These are phyloP conservation scores for Neodidymelliopsis sp. DNA, from an alignment of 2,329 filamentous ascomycete genomes.

Conservation along the genomic window DNA sequence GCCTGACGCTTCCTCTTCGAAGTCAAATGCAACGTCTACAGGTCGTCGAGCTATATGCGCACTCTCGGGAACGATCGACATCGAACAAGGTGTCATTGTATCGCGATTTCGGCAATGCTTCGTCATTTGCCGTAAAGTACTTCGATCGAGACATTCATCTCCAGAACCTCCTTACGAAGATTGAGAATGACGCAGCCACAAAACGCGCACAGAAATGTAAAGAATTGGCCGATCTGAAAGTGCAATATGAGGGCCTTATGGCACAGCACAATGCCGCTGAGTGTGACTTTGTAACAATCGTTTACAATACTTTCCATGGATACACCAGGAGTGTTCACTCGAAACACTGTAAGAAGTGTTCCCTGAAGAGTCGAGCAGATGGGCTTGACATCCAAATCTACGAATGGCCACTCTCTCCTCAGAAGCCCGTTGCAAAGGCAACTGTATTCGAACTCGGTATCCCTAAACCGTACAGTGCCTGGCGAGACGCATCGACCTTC, in stretches of 20 bases:
- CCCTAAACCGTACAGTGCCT: slow-evolving; percentile 53
- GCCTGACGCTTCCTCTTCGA: slow-evolving; percentile 55
- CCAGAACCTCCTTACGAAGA: slow-evolving; percentile 46
- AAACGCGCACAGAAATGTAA: slow-evolving; percentile 27
- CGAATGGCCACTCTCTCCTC: slow-evolving; percentile 64
- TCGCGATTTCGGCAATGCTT: slow-evolving; percentile 38
- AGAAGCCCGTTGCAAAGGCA: slow-evolving; percentile 48
- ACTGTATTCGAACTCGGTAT: slow-evolving; percentile 62
- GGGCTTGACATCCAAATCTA: slow-evolving; percentile 56
- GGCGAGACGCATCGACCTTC: slow-evolving; percentile 59
- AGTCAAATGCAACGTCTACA: slow-evolving; percentile 57
- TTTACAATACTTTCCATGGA: slow-evolving; percentile 7
- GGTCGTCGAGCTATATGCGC: slow-evolving; percentile 59
- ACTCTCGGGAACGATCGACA: slow-evolving; percentile 35
- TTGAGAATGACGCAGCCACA: slow-evolving; percentile 50
- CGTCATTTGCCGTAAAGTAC: slow-evolving; percentile 58
- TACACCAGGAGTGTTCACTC: slow-evolving; percentile 18
- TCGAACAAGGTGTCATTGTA: slow-evolving; percentile 46
- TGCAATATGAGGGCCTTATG: slow-evolving; percentile 25
- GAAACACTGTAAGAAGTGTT: slow-evolving; percentile 43
- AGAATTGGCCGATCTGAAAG: slow-evolving; percentile 27
- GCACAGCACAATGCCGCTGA: slow-evolving; percentile 1
- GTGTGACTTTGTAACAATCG: slow-evolving; percentile 21
- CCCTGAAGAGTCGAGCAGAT: slow-evolving; percentile 38
- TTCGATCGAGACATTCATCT: slow-evolving; percentile 56